Conservation (phyloP, 768 basidiomycete genomes). For the Sarcomyxa edulis region DNA sequence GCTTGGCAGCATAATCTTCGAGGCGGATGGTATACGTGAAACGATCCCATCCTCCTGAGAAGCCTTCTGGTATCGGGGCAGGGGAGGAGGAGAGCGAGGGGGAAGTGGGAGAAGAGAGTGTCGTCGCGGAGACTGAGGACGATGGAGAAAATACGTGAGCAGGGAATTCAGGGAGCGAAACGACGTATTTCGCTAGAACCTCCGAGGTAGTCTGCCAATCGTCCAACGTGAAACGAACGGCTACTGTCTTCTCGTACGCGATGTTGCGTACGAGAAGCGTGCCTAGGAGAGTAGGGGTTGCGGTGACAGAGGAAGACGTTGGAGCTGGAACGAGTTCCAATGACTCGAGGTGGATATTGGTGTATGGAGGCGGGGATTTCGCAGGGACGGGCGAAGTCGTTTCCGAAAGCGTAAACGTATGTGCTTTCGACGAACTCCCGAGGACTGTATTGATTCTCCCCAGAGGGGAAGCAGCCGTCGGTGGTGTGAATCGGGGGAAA, state of each 20-base stretch:
- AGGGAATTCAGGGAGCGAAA: conserved; percentile 35
- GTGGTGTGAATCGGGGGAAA: conserved; percentile 10
- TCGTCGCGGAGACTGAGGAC: neutral
- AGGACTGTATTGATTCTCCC: neutral
- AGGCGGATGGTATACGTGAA: conserved; percentile 62
- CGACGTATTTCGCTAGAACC: conserved; percentile 50
- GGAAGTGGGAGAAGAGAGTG: conserved; percentile 1
- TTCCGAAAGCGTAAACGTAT: neutral
- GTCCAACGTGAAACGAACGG: conserved; percentile 86
- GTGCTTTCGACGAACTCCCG: neutral
- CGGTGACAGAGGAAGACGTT: conserved; percentile 11
- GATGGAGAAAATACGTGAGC: conserved; percentile 16
- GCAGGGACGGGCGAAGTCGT: conserved; percentile 23
- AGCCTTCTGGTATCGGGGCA: conserved; percentile 8
- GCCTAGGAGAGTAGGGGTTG: conserved; percentile 44
- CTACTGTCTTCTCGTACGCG: conserved; percentile 81
- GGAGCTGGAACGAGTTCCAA: conserved; percentile 12
- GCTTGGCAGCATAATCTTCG: conserved; percentile 57
- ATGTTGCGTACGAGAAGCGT: conserved; percentile 82
- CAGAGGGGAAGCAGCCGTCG: neutral
- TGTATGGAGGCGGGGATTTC: conserved; percentile 11
- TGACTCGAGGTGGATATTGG: conserved; percentile 29
- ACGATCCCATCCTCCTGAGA: conserved; percentile 42
- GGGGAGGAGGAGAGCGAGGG: conserved; percentile 13
- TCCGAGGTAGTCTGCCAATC: conserved; percentile 93